Evolutionary conservation across 2,329 filamentous ascomycete species (phyloP).

Genomic region (Botrytis elliptica): DNA sequence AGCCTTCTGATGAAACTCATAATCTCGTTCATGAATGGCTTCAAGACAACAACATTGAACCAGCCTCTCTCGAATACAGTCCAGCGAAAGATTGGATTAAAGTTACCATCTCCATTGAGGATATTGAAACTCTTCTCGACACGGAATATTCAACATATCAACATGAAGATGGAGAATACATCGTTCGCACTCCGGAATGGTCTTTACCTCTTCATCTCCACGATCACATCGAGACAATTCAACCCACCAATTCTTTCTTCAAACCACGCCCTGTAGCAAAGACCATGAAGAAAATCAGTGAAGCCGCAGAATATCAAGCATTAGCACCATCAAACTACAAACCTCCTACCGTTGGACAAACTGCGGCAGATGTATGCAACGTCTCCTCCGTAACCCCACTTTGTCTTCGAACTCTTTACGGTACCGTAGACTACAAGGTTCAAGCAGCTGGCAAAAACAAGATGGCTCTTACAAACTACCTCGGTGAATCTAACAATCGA

Average conservation of each 20-base stretch:
- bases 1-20: constrained; percentile 51
- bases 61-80: constrained; percentile 43
- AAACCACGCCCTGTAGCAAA: constrained; percentile 43
- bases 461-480: constrained; percentile 32
- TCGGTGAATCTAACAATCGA: constrained; percentile 31
- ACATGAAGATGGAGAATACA: constrained; percentile 35
- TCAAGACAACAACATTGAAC: constrained; percentile 49
- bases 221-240: constrained; percentile 48
- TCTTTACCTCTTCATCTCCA: constrained; percentile 46
- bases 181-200: constrained; percentile 33
- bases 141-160: constrained; percentile 41
- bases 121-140: constrained; percentile 42
- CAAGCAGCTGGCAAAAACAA: constrained; percentile 28
- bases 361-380: constrained; percentile 61
- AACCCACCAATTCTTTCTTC: constrained; percentile 59
- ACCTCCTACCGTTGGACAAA: constrained; percentile 12
- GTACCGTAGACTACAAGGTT: constrained; percentile 29
- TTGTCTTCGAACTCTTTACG: constrained; percentile 33
- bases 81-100: constrained; percentile 58
- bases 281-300: constrained; percentile 23
- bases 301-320: not conserved
- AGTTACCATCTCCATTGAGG: constrained; percentile 46
- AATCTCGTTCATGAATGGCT: constrained; percentile 58
- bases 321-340: constrained; percentile 13
- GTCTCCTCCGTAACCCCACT: constrained; percentile 29